These are phyloP conservation scores for Boeremia exigua DNA, from an alignment of 2,329 filamentous ascomycete species.

Conservation along the genomic window DNA sequence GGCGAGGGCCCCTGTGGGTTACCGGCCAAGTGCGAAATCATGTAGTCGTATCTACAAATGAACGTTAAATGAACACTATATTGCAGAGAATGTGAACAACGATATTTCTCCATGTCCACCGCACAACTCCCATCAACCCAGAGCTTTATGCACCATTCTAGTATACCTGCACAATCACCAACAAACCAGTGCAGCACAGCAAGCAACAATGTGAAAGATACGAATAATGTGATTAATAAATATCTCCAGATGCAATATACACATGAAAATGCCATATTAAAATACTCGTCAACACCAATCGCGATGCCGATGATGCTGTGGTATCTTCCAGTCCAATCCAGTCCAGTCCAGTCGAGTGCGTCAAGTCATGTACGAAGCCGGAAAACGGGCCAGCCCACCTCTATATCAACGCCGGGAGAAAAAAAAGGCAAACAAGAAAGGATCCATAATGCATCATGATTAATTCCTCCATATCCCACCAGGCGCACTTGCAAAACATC, in stretches of 20 bases:
- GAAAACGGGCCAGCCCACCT: neutral
- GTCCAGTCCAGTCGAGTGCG: neutral
- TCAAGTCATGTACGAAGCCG: neutral
- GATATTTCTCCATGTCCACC: too few species aligned
- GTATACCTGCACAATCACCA: too few species aligned
- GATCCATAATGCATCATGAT: constrained; percentile 3
- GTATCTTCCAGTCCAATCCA: constrained; percentile 11
- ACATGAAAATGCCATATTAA: constrained; percentile 10
- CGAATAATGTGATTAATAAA: neutral
- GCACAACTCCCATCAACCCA: too few species aligned
- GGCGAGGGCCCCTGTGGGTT: constrained; percentile 78
- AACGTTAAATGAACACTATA: neutral
- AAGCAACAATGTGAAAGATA: neutral
- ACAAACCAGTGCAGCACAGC: too few species aligned
- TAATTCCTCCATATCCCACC: constrained; percentile 3
- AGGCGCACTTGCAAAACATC: constrained; percentile 22
- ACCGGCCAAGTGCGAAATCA: constrained; percentile 74
- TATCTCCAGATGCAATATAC: constrained; percentile 4
- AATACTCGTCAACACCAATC: constrained; percentile 19
- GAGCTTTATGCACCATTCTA: too few species aligned
- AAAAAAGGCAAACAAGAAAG: neutral
- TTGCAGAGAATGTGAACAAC: too few species aligned
- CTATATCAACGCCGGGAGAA: neutral
- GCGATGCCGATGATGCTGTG: constrained; percentile 19
- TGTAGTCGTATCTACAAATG: constrained; percentile 50